phyloP scores from a whole-genome alignment of 176 grass and related monocot genomes.

The Carex myosuroides region DNA sequence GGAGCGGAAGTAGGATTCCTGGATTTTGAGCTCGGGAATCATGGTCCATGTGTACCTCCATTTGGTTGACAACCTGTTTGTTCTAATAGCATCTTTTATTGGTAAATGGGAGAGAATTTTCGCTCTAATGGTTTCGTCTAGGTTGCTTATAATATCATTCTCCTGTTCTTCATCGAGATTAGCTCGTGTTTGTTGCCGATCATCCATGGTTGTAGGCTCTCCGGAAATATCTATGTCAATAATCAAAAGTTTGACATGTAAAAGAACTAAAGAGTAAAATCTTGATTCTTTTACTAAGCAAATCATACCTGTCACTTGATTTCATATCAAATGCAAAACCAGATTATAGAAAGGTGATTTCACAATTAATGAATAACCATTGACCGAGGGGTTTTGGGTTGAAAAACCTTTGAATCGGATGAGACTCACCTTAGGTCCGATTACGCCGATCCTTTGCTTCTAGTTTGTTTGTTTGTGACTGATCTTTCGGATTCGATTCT shows the following conservation, averaged over 20 bases:
- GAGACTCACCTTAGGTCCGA: neutral
- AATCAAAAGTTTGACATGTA: neutral
- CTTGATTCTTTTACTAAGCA: neutral
- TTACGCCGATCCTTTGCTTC: neutral
- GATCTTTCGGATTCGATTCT: neutral
- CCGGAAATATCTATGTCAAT: neutral
- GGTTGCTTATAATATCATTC: constrained; percentile 11
- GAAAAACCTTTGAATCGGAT: neutral
- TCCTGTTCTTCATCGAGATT: neutral
- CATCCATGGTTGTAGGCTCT: neutral
- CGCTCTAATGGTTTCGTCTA: neutral
- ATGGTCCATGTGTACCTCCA: constrained; percentile 16
- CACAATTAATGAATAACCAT: neutral
- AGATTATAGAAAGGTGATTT: neutral
- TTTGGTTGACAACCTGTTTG: constrained; percentile 2
- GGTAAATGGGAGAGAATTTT: constrained; percentile 15
- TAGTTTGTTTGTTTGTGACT: neutral
- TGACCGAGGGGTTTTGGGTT: neutral
- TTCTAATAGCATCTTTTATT: constrained; percentile 4
- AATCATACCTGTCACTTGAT: neutral
- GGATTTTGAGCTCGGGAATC: neutral
- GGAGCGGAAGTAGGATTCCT: neutral
- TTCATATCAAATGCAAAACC: neutral
- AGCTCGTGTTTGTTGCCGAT: neutral
- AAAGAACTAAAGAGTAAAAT: neutral